Evolutionary conservation across 2,329 filamentous ascomycete genomes (phyloP).

Genomic region (Ceratocystis alfenasii): DNA sequence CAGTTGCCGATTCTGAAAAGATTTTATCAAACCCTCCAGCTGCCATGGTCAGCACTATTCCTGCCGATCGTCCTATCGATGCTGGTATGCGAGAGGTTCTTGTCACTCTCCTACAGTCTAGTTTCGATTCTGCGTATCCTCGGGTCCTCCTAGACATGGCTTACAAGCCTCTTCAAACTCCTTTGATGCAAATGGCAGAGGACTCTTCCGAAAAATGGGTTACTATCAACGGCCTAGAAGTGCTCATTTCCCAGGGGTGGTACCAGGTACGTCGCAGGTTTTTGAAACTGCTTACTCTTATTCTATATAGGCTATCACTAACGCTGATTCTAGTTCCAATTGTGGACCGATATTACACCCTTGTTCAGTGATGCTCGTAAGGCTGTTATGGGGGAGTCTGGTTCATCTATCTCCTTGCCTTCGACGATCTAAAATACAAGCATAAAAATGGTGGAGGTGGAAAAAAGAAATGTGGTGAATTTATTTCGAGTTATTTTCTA

Average conservation of each 20-base stretch:
- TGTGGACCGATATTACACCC: conserved; percentile 73
- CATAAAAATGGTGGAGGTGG: background rate
- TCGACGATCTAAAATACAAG: background rate
- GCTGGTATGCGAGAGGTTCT: conserved; percentile 54
- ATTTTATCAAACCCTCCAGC: conserved; percentile 42
- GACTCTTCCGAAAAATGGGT: conserved; percentile 56
- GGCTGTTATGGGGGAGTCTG: conserved; percentile 37
- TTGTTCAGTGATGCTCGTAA: conserved; percentile 57
- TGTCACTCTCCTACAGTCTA: conserved; percentile 36
- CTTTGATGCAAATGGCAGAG: conserved; percentile 71
- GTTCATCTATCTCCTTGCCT: background rate
- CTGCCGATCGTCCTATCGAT: conserved; percentile 76
- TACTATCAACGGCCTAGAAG: conserved; percentile 77
- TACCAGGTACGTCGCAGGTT: conserved; percentile 51
- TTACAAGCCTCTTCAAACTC: conserved; percentile 77
- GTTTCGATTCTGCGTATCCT: conserved; percentile 30
- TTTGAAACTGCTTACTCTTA: background rate
- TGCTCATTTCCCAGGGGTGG: conserved; percentile 76
- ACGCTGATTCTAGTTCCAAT: conserved; percentile 49
- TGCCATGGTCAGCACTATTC: conserved; percentile 82
- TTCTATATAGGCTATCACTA: conserved; percentile 23
- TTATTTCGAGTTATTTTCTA: background rate
- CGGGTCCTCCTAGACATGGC: conserved; percentile 84
- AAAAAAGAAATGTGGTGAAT: background rate
- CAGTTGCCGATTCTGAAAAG: conserved; percentile 28